A percentile compares a stretch with the other conserved stretches of the same genome.
These are phyloP conservation scores for Hydnum rufescens DNA, from an alignment of 768 basidiomycete genomes.

Conservation along the genomic window DNA sequence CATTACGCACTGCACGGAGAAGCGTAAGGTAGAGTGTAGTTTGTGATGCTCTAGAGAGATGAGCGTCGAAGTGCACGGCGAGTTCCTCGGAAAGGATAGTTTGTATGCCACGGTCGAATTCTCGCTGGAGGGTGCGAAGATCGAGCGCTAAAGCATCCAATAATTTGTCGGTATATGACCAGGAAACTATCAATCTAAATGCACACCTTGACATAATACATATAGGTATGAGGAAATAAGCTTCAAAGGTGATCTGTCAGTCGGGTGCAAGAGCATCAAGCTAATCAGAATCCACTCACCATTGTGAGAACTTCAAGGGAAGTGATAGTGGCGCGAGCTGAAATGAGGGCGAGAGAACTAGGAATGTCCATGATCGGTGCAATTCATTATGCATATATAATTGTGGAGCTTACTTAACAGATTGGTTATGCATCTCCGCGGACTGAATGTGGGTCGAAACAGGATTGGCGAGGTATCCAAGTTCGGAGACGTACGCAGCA, in stretches of 20 bases:
- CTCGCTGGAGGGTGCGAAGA: constrained; percentile 51
- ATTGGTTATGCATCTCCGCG: constrained; percentile 85
- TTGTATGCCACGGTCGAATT: constrained; percentile 34
- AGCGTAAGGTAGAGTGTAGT: constrained; percentile 14
- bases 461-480: constrained; percentile 66
- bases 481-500: constrained; percentile 64
- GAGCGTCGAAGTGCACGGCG: constrained; percentile 20
- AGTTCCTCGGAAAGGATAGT: constrained; percentile 34
- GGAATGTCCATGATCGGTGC: neutral
- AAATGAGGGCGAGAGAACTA: constrained; percentile 69
- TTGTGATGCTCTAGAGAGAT: neutral
- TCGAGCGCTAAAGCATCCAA: constrained; percentile 25
- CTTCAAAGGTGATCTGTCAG: no score
- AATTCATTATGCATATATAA: neutral
- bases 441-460: constrained; percentile 75
- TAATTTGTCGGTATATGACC: no score
- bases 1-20: constrained; percentile 22
- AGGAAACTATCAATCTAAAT: no score
- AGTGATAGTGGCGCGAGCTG: constrained; percentile 62
- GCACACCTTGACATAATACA: constrained; percentile 38
- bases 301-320: constrained; percentile 62
- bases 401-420: constrained; percentile 68
- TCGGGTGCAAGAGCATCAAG: neutral
- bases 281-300: no score
- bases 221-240: constrained; percentile 60